Evolutionary conservation across 441 rosid species (phyloP).

Genomic region (Euphorbia celastroides): DNA sequence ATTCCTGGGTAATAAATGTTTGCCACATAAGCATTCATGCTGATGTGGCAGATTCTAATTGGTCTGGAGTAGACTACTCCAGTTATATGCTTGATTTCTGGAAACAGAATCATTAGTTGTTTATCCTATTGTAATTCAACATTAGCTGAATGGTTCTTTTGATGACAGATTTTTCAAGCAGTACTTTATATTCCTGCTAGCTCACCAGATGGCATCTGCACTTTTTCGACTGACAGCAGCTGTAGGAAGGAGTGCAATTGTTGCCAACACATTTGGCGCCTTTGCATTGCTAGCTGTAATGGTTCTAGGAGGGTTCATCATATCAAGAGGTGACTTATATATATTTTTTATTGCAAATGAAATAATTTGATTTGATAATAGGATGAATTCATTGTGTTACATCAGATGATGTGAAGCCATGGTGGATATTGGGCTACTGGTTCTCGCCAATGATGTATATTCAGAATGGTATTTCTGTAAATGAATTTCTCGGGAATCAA

Average conservation of each 20-base stretch:
- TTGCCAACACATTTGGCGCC: conserved; percentile 53
- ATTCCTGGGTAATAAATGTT: not conserved
- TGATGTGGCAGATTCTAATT: not conserved
- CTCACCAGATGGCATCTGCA: conserved; percentile 52
- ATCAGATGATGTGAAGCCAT: conserved; percentile 49
- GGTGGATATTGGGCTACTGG: conserved; percentile 84
- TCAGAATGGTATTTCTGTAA: conserved; percentile 53
- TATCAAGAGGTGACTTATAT: conserved; percentile 54
- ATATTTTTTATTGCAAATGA: no score
- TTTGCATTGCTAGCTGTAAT: conserved; percentile 40
- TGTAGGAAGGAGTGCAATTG: conserved; percentile 55
- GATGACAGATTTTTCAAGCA: conserved; percentile 60
- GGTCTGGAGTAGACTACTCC: not conserved
- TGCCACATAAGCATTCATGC: not conserved
- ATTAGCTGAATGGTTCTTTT: conserved; percentile 7
- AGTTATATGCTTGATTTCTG: not conserved
- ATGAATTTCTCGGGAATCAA: conserved; percentile 55
- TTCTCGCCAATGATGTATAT: conserved; percentile 62
- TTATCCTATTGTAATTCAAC: not conserved
- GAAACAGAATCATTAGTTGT: not conserved
- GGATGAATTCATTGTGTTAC: conserved; percentile 13
- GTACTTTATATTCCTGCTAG: conserved; percentile 37
- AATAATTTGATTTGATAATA: no score
- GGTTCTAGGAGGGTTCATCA: conserved; percentile 57
- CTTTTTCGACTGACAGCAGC: conserved; percentile 50